Base-by-base conservation (phyloP, 768 basidiomycete genomes). In the Naganishia friedmannii region DNA sequence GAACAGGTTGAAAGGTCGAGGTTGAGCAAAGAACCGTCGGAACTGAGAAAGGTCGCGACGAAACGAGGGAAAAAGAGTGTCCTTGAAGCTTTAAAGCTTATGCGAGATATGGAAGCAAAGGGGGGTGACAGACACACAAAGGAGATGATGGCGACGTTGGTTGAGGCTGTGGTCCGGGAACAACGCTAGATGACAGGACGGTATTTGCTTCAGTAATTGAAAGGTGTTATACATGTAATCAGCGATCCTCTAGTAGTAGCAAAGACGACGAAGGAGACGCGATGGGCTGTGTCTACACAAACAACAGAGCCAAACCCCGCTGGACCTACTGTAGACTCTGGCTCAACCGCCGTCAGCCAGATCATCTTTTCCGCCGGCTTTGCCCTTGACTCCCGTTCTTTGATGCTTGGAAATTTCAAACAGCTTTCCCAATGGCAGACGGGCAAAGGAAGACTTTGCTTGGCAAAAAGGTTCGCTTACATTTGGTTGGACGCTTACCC, bases 381-480 rank as follows among this genome's bases (percentile, higher is more conserved):
- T 37, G 12, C 34, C 34, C 12, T 37, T 37, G 34, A 37, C 34
- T 5, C 4, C 6, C 4, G 34, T 23, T 51, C 48, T 51, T 51
- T 51, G 48, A 26, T 23, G 48, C n/a, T 51, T 51, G 19, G 48
- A 21, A 13, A 26, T 4, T 4, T 26, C 48, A 4, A 51, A 51
- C 7, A 17, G 15, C 7, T 46, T 37, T 37, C 12, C 28, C 32
- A 39, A 42, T 42, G 60, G 60, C 60, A 63, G 10, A 5, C 3
- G 60, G 39, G 37, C 23, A 63, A 45, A 63, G 60, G 60, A 63
- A 63, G 60, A 63, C 39, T 45, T 26, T 63, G 37, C 60, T 63
- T 63, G 60, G 60, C 60, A 63, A n/a, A 8, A 5, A 10, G 10
- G 7, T 15, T 63, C 60, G 60, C 39, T 63, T 63, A 45, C 42